Evolutionary conservation across 202 grass and related monocot species (phyloP), one percentile per base, ranked within the genome.

Genomic region (Digitaria exilis): DNA sequence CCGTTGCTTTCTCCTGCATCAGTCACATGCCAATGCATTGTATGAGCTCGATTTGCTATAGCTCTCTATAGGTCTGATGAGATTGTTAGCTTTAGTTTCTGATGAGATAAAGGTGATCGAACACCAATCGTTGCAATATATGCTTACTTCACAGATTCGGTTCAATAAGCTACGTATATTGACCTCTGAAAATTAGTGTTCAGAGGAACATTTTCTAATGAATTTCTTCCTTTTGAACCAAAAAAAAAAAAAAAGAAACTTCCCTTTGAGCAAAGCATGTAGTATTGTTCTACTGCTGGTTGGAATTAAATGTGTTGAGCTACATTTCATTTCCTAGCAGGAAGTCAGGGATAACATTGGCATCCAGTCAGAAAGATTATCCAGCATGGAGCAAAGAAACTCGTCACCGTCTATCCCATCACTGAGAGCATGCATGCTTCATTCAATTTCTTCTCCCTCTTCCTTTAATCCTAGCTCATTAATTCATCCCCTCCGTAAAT

Each of bases 1-100:
- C 76, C 64, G 67, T 68, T 88, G 81, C 82, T 90, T 90, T 90
- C 79, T 73, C 63, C 79, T 86, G 73, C 79, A 79, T 82, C 83
- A 22, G 49, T 82, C 83, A 82, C 87, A 89, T 86, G 78, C 62
- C 37, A 22, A 29, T 51, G 61, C 2, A 58, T 58, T 12, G 4
- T 28, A 22, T 17, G 72, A 55, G 31, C 52, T 15, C 49, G 18
- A n/a, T 19, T 14, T 25, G 55, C 55, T n/a, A n/a, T n/a, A n/a
- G n/a, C n/a, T n/a, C n/a, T 58, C 69, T 32, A 2, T 12, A 39
- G 37, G 48, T 72, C 46, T 18, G 41, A 59, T 3, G 22, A 26
- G 69, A 57, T 39, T 39, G 37, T 73, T 48, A 83, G 12, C 86
- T 88, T 88, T 71, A 80, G 64, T 44, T 69, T 45, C 37, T 83